Evolutionary conservation across 257 asterid genomes (phyloP), one percentile per base, ranked within the genome.

Genomic region (Datura wrightii): DNA sequence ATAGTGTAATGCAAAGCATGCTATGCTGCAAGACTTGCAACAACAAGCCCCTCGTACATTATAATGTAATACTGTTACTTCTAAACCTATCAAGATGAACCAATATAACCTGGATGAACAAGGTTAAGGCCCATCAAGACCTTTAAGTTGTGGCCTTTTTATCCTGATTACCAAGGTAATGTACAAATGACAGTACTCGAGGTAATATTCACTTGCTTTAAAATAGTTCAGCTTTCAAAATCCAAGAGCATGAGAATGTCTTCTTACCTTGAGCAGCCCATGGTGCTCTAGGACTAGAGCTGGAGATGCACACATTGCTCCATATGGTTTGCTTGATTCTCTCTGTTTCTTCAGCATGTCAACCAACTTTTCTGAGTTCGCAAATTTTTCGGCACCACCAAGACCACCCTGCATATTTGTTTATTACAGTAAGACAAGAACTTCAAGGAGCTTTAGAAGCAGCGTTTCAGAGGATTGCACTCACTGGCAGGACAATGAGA

Each of bases 301-400:
- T 66, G 99, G 99, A 63, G 99, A 96, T 37, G 99, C 99, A 89
- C 99, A 94, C 48, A 96, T 93, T 80, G 98, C 98, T 86, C 97
- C 99, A 72, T 94, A 89, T 2, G 93, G 88, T 86, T 88, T 94
- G 80, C 89, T 89, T 42, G 96, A 87, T 80, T 90, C 97, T 54
- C 88, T 90, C 84, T 93, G 99, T 89, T 93, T 91, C 92, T 96
- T 94, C 92, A 96, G 88, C 88, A 91, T 83, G 83, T 92, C 85
- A 53, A 93, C 93, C 34, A 96, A 89, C 90, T 93, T 92, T 83
- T 89, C 97, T 36, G 99, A 93, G 31, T 89, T 86, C 46, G 98
- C 88, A 89, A 94, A 96, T 79, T 98, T 92, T 90, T 96, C 91
- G 19, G 99, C 98, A 82, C 99, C 99, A 80, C 98, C 98, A 66